phyloP scores from a whole-genome alignment of 1,139 yeast species.

The Magnusiomyces ingens region DNA sequence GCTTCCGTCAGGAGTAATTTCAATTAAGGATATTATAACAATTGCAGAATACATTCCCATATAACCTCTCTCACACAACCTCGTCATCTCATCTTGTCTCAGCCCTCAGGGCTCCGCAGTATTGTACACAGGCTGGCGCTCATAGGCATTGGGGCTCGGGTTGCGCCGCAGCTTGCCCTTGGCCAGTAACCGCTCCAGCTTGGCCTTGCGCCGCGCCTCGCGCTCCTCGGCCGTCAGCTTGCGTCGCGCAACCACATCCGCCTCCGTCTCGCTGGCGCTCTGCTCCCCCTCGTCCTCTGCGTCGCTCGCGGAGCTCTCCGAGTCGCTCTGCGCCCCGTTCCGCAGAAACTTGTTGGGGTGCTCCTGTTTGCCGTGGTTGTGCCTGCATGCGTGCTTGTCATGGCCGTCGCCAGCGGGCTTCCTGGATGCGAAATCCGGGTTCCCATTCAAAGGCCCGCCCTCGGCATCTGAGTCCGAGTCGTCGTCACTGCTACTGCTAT shows the following conservation, averaged over 20 bases:
- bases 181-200: neutral
- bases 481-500: slow-evolving; percentile 32
- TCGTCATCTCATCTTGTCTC: too few species aligned
- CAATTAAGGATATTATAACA: too few species aligned
- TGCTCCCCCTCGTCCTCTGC: neutral
- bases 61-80: too few species aligned
- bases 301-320: slow-evolving; percentile 13
- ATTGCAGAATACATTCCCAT: too few species aligned
- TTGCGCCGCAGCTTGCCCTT: slow-evolving; percentile 9
- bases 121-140: slow-evolving; percentile 29
- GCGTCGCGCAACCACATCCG: neutral
- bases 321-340: too few species aligned
- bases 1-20: too few species aligned
- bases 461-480: slow-evolving; percentile 25
- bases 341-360: slow-evolving; percentile 8
- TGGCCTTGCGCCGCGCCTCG: neutral
- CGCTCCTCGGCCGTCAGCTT: neutral
- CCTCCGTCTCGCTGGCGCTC: neutral
- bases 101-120: neutral
- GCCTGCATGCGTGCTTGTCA: slow-evolving; percentile 6
- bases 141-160: slow-evolving; percentile 35
- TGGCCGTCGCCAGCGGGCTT: slow-evolving; percentile 14
- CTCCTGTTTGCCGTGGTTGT: slow-evolving; percentile 12
- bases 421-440: slow-evolving; percentile 6
- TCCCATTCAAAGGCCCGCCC: slow-evolving; percentile 8